Evolutionary conservation across 495 filamentous ascomycete genomes (phyloP), one percentile per base, ranked within the genome.

Genomic region (Podospora appendiculata): DNA sequence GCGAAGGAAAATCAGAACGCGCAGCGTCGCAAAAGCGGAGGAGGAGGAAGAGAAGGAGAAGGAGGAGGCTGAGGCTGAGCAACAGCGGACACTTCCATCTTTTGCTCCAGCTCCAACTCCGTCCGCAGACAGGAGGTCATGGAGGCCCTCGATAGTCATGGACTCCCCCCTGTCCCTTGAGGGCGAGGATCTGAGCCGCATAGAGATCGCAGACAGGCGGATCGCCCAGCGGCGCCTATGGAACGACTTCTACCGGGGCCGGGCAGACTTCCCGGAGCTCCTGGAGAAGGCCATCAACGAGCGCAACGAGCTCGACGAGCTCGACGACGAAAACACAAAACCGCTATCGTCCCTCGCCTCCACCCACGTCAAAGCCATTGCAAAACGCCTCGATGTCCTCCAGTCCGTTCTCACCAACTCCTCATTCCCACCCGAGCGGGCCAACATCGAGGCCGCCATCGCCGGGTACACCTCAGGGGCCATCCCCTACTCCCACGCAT

Each of bases 401-500:
- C 47, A 55, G 32, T 57, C 54, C 53, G 54, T 61, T 8, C 60
- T 75, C 13, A 52, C 41, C 17, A 61, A 53, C 17, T 69, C 62
- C 44, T 2, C 25, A 2, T 73, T 72, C 52, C 58, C 62, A 18
- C 65, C 63, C 5, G 72, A 78, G 50, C 51, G 52, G n/a, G 50
- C 55, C 14, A 76, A 77, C 54, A 75, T 77, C 46, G 48, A 59
- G 33, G 70, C 68, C 19, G 73, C 72, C 41, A 71, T 75, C 42
- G 44, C 64, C 4, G 73, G 68, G 13, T 76, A 78, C 50, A 54
- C 61, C 33, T 61, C 65, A 10, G 74, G 71, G 9, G 55, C 55
- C 14, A 76, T 78, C 55, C 44, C 50, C 48, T 72, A 63, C 50
- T 71, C 71, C 5, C 19, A 52, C 11, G 48, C 64, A 6, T 76